Conservation (phyloP, 352 stramenopile species). For the Ophiocytium majus region DNA sequence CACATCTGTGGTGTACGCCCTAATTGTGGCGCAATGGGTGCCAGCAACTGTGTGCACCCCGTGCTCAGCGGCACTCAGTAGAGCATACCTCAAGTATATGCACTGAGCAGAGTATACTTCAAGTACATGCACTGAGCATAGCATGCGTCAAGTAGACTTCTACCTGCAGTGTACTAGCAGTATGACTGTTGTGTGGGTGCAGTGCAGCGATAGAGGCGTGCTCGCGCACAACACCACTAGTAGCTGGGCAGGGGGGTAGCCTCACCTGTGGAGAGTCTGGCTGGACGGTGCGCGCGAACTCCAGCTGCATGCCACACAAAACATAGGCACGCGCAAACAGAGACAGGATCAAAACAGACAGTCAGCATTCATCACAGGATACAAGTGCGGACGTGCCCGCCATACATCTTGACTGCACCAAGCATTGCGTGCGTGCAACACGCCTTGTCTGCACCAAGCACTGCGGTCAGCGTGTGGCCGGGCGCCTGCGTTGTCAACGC, state of each 20-base stretch:
- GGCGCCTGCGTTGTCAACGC: neutral
- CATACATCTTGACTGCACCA: neutral
- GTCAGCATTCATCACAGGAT: too few species aligned
- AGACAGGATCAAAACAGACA: neutral
- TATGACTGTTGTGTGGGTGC: too few species aligned
- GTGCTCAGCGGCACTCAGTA: neutral
- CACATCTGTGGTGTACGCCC: too few species aligned
- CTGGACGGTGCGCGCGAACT: neutral
- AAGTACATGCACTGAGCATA: neutral
- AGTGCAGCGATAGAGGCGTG: too few species aligned
- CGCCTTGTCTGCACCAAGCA: neutral
- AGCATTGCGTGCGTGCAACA: neutral
- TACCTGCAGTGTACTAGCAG: too few species aligned
- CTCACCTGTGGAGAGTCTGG: neutral
- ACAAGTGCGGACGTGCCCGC: too few species aligned
- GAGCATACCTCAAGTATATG: neutral
- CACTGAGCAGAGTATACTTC: neutral
- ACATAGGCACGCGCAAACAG: neutral
- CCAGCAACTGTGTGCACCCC: neutral
- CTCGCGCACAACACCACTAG: too few species aligned
- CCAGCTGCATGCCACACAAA: neutral
- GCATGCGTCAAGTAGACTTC: too few species aligned
- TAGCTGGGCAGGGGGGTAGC: too few species aligned
- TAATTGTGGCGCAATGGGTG: neutral
- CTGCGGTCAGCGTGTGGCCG: neutral